Conservation (phyloP, 352 stramenopile species). For the Pythium inflatum region DNA sequence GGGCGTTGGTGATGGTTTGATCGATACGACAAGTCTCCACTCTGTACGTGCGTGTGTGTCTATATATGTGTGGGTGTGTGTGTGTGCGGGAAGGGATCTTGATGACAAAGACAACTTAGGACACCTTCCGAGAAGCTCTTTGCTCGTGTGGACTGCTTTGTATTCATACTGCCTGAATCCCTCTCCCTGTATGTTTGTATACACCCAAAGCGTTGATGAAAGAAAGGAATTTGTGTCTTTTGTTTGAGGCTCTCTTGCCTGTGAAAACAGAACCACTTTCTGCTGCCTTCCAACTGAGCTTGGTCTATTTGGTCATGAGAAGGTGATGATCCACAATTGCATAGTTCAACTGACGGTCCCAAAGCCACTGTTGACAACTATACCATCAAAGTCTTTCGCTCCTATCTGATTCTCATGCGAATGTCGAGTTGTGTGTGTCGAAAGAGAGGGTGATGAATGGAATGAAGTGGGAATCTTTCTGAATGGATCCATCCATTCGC, state of each 20-base stretch:
- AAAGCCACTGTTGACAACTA: constrained; percentile 61
- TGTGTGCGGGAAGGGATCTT: constrained; percentile 40
- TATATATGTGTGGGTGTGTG: constrained; percentile 27
- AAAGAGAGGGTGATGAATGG: constrained; percentile 73
- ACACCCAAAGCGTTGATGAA: constrained; percentile 64
- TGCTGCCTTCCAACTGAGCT: constrained; percentile 88
- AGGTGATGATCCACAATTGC: constrained; percentile 73
- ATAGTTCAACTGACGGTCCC: constrained; percentile 83
- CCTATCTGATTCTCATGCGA: constrained; percentile 76
- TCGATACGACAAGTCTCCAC: constrained; percentile 36
- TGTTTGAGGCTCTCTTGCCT: constrained; percentile 48
- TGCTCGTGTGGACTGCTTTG: constrained; percentile 76
- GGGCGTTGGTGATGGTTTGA: constrained; percentile 73
- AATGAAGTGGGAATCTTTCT: constrained; percentile 85
- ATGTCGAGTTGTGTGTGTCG: constrained; percentile 16
- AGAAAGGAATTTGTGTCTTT: constrained; percentile 76
- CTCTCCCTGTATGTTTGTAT: constrained; percentile 7
- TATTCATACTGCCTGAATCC: constrained; percentile 87
- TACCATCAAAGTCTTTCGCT: constrained; percentile 85
- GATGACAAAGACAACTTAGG: constrained; percentile 79
- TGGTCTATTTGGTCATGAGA: constrained; percentile 40
- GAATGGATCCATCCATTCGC: constrained; percentile 43
- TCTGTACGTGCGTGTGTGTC: constrained; percentile 27
- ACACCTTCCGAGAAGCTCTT: constrained; percentile 84
- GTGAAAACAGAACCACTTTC: constrained; percentile 85